phyloP scores from a whole-genome alignment of 495 filamentous ascomycete genomes.

The Usnea hakonensis region DNA sequence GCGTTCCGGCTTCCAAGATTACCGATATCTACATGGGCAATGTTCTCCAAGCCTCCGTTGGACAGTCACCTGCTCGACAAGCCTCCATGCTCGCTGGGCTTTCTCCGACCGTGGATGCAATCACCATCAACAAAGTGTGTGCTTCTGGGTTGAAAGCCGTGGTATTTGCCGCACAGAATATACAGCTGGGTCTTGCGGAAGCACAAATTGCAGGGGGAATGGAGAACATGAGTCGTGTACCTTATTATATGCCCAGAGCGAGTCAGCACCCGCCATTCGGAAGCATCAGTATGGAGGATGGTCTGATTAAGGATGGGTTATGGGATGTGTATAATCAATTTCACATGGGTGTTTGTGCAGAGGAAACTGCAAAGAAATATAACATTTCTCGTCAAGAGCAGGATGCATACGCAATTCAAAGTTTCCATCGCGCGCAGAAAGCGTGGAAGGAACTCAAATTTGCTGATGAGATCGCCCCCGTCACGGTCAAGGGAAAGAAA shows the following conservation, averaged over 20 bases:
- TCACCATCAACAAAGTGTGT: conserved; percentile 96
- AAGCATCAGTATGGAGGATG: conserved; percentile 78
- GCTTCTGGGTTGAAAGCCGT: conserved; percentile 91
- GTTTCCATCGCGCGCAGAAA: conserved; percentile 77
- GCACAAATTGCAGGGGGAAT: conserved; percentile 90
- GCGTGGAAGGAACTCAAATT: conserved; percentile 81
- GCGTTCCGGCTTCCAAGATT: conserved; percentile 66
- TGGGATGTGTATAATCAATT: conserved; percentile 96
- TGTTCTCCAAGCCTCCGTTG: conserved; percentile 75
- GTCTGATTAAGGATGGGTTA: conserved; percentile 87
- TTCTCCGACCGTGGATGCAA: conserved; percentile 65
- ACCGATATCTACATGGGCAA: conserved; percentile 96
- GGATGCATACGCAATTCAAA: conserved; percentile 82
- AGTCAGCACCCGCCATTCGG: conserved; percentile 75
- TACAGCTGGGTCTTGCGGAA: conserved; percentile 79
- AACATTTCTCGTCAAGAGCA: conserved; percentile 73
- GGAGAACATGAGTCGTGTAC: conserved; percentile 93
- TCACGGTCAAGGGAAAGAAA: conserved; percentile 76
- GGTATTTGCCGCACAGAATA: conserved; percentile 81
- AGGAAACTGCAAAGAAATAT: conserved; percentile 86
- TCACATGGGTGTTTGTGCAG: conserved; percentile 98
- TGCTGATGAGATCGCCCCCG: conserved; percentile 76
- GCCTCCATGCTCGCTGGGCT: conserved; percentile 84
- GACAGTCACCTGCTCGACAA: conserved; percentile 88
- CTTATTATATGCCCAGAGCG: conserved; percentile 78